Conservation (phyloP, 2,329 filamentous ascomycete genomes). For the Fusarium proliferatum region DNA sequence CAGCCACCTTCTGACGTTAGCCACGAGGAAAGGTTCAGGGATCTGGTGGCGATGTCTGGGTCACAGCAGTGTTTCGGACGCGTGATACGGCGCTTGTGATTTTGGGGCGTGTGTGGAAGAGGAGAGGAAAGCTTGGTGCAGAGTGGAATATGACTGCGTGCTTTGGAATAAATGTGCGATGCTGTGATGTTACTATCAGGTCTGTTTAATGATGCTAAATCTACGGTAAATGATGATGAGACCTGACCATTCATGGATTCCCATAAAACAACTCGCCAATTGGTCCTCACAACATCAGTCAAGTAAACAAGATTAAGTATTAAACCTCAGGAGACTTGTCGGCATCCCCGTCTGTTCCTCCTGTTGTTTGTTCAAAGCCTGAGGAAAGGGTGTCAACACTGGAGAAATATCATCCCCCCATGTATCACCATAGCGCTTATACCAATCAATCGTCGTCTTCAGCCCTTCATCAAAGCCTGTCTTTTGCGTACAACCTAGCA, state of each 20-base stretch:
- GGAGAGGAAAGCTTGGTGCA: not conserved
- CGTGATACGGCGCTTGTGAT: too few species aligned
- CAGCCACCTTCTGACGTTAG: too few species aligned
- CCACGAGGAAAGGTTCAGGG: not conserved
- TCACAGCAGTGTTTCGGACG: not conserved
- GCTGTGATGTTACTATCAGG: too few species aligned
- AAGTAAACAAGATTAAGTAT: not conserved
- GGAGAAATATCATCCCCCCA: not conserved
- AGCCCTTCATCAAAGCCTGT: not conserved
- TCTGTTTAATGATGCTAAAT: rapidly evolving
- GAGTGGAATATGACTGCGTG: not conserved
- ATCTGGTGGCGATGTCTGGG: not conserved
- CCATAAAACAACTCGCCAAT: too few species aligned
- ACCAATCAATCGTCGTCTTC: not conserved
- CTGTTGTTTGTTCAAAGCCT: not conserved
- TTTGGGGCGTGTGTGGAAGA: not conserved
- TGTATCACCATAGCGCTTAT: not conserved
- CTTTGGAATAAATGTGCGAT: not conserved
- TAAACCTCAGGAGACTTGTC: not conserved
- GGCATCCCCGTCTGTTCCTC: not conserved
- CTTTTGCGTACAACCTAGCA: not conserved
- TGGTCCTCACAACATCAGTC: rapidly evolving
- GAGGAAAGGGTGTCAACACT: not conserved
- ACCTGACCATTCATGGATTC: rapidly evolving
- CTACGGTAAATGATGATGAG: rapidly evolving